phyloP scores from a whole-genome alignment of 2,329 filamentous ascomycete species.

The Ustulina deusta region DNA sequence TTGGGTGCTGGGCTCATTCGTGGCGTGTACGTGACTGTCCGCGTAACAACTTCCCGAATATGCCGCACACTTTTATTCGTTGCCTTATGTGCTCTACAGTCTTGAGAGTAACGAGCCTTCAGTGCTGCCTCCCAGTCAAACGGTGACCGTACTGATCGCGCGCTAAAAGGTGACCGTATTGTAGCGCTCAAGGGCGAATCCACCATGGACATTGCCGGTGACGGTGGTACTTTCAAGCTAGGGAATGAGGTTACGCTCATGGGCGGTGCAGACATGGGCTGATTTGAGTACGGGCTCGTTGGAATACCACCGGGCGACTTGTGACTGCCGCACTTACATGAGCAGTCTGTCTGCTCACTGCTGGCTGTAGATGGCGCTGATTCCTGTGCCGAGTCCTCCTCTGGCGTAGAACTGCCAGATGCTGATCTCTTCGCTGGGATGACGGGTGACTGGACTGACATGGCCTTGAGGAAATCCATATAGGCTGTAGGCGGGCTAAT shows the following conservation, averaged over 20 bases:
- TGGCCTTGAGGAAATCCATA: conserved; percentile 89
- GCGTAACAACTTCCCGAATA: conserved; percentile 91
- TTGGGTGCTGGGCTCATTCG: conserved; percentile 88
- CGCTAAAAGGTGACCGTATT: conserved; percentile 79
- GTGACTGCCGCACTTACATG: conserved; percentile 67
- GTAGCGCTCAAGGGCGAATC: conserved; percentile 78
- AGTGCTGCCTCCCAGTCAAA: conserved; percentile 83
- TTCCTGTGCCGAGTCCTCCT: conserved; percentile 58
- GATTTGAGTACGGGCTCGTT: conserved; percentile 64
- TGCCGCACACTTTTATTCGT: conserved; percentile 73
- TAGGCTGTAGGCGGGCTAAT: conserved; percentile 93
- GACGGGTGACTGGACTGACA: conserved; percentile 79
- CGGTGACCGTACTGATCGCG: conserved; percentile 73
- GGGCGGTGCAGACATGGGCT: conserved; percentile 71
- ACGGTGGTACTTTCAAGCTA: conserved; percentile 81
- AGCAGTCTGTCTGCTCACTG: conserved; percentile 67
- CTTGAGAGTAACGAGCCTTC: conserved; percentile 73
- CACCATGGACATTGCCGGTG: conserved; percentile 74
- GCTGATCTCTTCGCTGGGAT: conserved; percentile 67
- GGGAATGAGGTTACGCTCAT: conserved; percentile 71
- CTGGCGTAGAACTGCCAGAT: conserved; percentile 63
- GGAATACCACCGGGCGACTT: conserved; percentile 61
- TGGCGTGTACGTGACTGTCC: conserved; percentile 91
- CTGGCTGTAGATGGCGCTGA: conserved; percentile 68
- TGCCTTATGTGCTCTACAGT: conserved; percentile 64